These are phyloP conservation scores for Rhexocercosporidium sp. DNA, from an alignment of 2,329 filamentous ascomycete genomes.

Conservation along the genomic window DNA sequence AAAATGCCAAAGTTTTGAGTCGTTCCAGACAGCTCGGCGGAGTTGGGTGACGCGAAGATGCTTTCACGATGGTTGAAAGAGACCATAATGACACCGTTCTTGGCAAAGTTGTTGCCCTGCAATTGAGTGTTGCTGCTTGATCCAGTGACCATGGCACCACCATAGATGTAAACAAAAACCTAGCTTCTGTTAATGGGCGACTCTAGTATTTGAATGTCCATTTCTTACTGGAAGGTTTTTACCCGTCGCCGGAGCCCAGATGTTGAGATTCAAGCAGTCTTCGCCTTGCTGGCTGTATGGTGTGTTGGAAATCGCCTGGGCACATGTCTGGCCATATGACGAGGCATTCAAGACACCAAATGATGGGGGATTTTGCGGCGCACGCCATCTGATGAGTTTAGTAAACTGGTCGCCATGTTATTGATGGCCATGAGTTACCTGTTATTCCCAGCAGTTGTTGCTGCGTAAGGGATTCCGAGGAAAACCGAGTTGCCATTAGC, in stretches of 20 bases:
- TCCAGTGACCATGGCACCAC: slow-evolving; percentile 46
- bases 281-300: slow-evolving; percentile 41
- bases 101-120: slow-evolving; percentile 25
- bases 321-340: slow-evolving; percentile 33
- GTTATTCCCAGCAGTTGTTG: slow-evolving; percentile 48
- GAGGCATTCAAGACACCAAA: slow-evolving; percentile 33
- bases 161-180: slow-evolving; percentile 45
- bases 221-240: slow-evolving; percentile 35
- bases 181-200: neutral
- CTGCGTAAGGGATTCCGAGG: slow-evolving; percentile 48
- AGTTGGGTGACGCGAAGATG: slow-evolving; percentile 48
- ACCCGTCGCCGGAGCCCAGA: slow-evolving; percentile 42
- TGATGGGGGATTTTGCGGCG: slow-evolving; percentile 38
- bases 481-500: slow-evolving; percentile 44
- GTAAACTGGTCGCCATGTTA: neutral
- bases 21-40: slow-evolving; percentile 12
- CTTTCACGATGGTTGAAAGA: slow-evolving; percentile 51
- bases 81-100: slow-evolving; percentile 43
- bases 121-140: slow-evolving; percentile 46
- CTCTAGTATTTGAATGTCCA: neutral
- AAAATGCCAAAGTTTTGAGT: slow-evolving; percentile 51
- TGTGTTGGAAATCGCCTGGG: slow-evolving; percentile 36
- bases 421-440: slow-evolving; percentile 30
- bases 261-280: slow-evolving; percentile 51
- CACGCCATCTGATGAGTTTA: slow-evolving; percentile 35